Evolutionary conservation across 148 eudicot species (phyloP).

Genomic region (Vaccinium myrtillus): DNA sequence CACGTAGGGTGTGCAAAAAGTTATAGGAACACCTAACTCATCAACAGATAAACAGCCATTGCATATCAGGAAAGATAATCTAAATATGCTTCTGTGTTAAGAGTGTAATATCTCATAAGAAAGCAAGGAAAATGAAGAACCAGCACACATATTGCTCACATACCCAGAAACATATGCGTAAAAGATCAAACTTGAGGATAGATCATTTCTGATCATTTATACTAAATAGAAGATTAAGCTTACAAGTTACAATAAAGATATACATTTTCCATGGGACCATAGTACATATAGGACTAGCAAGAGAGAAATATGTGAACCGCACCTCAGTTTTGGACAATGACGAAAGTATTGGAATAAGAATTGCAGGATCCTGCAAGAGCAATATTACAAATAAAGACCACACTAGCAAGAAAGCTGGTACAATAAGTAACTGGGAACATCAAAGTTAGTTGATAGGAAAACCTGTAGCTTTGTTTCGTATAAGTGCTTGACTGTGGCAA

Average conservation of each 20-base stretch:
- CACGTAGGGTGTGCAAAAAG: not conserved
- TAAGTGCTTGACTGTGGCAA: conserved; percentile 72
- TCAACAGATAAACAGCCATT: not conserved
- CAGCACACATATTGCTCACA: not conserved
- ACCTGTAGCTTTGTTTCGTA: conserved; percentile 94
- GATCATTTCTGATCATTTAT: not conserved
- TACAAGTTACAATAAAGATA: not conserved
- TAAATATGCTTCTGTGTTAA: not conserved
- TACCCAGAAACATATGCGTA: not conserved
- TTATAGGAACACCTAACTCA: not conserved
- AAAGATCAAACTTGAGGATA: not conserved
- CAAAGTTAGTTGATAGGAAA: conserved; percentile 16
- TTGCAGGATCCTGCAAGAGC: conserved; percentile 74
- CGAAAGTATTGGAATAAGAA: conserved; percentile 81
- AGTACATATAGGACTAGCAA: not conserved
- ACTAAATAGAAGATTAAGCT: not conserved
- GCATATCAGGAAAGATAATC: not conserved
- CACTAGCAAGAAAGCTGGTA: not conserved
- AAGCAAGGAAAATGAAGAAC: not conserved
- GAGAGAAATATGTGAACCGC: conserved; percentile 8
- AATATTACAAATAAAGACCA: conserved; percentile 13
- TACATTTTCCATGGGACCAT: not conserved
- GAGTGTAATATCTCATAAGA: not conserved
- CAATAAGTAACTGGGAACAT: not conserved
- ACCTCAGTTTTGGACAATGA: conserved; percentile 88